Evolutionary conservation across 2,329 filamentous ascomycete species (phyloP), one percentile per base, ranked within the genome.

Genomic region (Aspergillus pseudoviridinutans): DNA sequence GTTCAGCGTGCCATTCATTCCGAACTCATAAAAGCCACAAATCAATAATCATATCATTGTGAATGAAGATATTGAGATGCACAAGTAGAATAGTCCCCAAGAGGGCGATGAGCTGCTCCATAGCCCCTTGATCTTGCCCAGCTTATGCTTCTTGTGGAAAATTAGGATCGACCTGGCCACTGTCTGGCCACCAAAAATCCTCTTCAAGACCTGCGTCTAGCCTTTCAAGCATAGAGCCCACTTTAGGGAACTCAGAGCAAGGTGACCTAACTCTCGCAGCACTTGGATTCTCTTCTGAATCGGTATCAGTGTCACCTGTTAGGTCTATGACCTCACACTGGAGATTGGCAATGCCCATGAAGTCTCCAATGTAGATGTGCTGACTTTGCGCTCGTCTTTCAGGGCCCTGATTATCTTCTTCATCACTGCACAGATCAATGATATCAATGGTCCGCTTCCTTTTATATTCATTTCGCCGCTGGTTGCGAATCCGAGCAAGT

Each of bases 111-210:
- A 38, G 14, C 32, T 38, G 14, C 14, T 17, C 14, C 32, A 38
- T 38, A 38, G 14, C 32, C 6, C 14, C 14, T 38, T 38, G 14
- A 17, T 17, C 32, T 17, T 38, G 32, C 32, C 14, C 32, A 17
- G 32, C 32, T 17, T 17, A 38, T 17, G 14, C 32, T 32, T 57
- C 55, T 20, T 59, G 10, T 46, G 58, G 50, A 29, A 71, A 62
- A 47, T 74, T 74, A 0, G 72, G 64, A 53, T 75, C 66, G 9
- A 74, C 64, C 25, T 60, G 51, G 9, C 64, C 56, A 54, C 67
- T 72, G n/a, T 64, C 64, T 17, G 72, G 74, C 68, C 72, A 76
- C 74, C 74, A 76, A 54, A 69, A 66, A 51, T 76, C 73, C 22
- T 76, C 72, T 49, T 71, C 68, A 1, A 69, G 50, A 49, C 54